Evolutionary conservation across 306 rosid species (phyloP).

Genomic region (Acmispon strigosus): DNA sequence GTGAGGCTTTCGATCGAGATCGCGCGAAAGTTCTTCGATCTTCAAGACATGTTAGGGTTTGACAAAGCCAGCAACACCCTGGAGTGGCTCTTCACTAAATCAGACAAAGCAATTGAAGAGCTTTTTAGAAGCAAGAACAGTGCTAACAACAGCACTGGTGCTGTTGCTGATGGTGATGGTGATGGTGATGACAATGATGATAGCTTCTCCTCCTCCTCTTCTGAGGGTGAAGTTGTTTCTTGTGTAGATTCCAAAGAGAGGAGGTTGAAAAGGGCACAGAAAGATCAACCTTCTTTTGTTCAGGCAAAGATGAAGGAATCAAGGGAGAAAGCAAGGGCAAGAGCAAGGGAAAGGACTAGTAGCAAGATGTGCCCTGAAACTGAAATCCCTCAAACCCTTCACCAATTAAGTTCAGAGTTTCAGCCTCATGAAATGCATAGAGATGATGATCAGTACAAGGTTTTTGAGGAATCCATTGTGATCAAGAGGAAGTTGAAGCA

Average conservation of each 20-base stretch:
- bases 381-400: constrained; percentile 23
- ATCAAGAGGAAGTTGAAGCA: constrained; percentile 44
- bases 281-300: too few relatives aligned
- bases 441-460: constrained; percentile 16
- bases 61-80: constrained; percentile 89
- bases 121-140: constrained; percentile 22
- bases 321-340: constrained; percentile 65
- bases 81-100: constrained; percentile 73
- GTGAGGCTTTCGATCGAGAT: constrained; percentile 73
- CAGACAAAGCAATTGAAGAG: constrained; percentile 54
- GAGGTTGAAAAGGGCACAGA: too few relatives aligned
- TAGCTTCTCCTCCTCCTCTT: constrained; percentile 22
- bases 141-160: background rate
- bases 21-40: constrained; percentile 79
- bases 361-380: constrained; percentile 33
- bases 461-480: constrained; percentile 37
- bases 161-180: background rate
- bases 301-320: constrained; percentile 32
- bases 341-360: constrained; percentile 65
- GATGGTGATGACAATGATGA: background rate
- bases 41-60: constrained; percentile 88
- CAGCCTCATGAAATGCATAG: constrained; percentile 4
- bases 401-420: constrained; percentile 26
- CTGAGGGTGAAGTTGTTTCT: constrained; percentile 23
- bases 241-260: too few relatives aligned